Base-by-base conservation (phyloP, 352 stramenopile species). In the Phytophthora cajani region DNA sequence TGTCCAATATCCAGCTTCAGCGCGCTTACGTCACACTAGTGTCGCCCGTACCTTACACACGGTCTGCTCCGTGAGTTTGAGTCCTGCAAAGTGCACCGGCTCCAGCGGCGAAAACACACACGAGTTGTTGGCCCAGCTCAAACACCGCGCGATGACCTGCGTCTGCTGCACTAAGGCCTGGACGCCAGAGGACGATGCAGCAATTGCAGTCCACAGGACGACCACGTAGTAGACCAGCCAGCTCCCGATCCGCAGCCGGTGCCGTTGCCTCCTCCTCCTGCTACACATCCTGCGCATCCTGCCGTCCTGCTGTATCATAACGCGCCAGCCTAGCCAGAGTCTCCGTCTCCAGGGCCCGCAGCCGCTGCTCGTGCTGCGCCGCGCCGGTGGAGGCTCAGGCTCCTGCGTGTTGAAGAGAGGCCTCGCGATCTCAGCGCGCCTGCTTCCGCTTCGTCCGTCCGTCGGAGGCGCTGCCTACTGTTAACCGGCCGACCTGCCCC, bases 81-180 rank as follows among this genome's bases (percentile, higher is more conserved):
- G 75, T 0, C 70, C 62, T 14, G 73, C 61, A 49, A 91, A 78
- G 46, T 79, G 56, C 23, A 93, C 66, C 5, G 77, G 74, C n/a
- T 88, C 74, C 53, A 89, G 61, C 25, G 75, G 70, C 5, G 69
- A 52, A 51, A 95, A 93, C 11, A 46, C 67, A 58, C 88, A 95
- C 44, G 77, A 74, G 59, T 68, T 76, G 60, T 85, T 81, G 25
- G 42, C 30, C 86, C 86, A 93, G 44, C 68, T 30, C 10, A 79
- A 62, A 66, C 86, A 93, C 19, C 80, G 71, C n/a, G 84, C 86
- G 36, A 92, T 70, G 42, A 90, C 54, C 64, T 91, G 81, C 57
- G 56, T 82, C 58, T 93, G 84, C 67, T 90, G 78, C 62, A 88
- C 75, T 51, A 88, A 62, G 27, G 80, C 42, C 16, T 21, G n/a